Conservation (phyloP, 352 stramenopile genomes). For the Globisporangium nodosum region DNA sequence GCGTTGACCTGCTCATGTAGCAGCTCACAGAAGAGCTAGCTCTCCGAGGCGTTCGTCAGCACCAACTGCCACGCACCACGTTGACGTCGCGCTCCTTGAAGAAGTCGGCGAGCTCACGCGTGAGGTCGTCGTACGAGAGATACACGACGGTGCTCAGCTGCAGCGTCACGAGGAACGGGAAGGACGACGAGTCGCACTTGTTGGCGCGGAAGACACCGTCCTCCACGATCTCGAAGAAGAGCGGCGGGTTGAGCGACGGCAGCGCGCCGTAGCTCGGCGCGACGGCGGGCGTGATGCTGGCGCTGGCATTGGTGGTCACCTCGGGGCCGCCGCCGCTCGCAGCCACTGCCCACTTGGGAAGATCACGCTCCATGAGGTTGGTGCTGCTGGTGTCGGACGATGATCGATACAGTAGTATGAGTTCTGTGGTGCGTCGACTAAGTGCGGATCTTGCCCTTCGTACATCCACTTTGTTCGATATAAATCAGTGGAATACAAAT, state of each 20-base stretch:
- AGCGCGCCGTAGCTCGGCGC: constrained; percentile 45
- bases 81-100: constrained; percentile 80
- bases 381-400: not conserved
- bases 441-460: not conserved
- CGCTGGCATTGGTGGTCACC: constrained; percentile 4
- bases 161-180: constrained; percentile 75
- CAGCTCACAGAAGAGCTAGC: not conserved
- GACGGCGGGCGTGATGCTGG: constrained; percentile 8
- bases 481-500: not conserved
- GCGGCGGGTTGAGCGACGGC: constrained; percentile 73
- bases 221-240: constrained; percentile 88
- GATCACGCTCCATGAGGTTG: not conserved
- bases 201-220: constrained; percentile 81
- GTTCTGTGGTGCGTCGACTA: not conserved
- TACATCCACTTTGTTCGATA: not conserved
- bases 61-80: constrained; percentile 29
- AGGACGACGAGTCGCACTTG: constrained; percentile 82
- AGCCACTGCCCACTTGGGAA: not conserved
- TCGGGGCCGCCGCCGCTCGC: not conserved
- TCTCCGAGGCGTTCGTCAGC: no score
- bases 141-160: constrained; percentile 85
- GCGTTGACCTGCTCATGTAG: no score
- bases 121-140: constrained; percentile 80
- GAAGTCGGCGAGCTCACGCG: constrained; percentile 67
- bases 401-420: not conserved